These are phyloP conservation scores for Ustilago sp. DNA, from an alignment of 1,284 basidiomycete genomes.

Conservation along the genomic window DNA sequence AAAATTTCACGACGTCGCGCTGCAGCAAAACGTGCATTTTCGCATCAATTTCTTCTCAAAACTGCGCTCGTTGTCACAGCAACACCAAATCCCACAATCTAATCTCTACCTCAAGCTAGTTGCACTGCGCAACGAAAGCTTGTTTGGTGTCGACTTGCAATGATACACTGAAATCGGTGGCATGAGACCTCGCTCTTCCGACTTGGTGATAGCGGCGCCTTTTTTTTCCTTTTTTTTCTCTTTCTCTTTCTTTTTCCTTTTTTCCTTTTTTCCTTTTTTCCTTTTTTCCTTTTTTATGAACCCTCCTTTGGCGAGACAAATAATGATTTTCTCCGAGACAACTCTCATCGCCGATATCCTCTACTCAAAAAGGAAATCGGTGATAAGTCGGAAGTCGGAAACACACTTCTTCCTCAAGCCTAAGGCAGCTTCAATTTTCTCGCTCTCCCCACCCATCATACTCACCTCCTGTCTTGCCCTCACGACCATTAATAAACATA, in stretches of 20 bases:
- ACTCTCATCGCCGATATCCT: conserved; percentile 2
- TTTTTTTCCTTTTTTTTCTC: too few relatives aligned
- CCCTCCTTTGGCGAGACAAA: neutral
- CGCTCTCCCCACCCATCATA: neutral
- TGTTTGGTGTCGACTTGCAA: neutral
- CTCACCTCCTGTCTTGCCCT: neutral
- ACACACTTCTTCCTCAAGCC: neutral
- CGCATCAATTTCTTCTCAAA: neutral
- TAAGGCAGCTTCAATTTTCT: conserved; percentile 10
- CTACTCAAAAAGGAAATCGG: neutral
- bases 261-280: too few relatives aligned
- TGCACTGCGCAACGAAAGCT: neutral
- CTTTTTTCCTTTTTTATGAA: neutral
- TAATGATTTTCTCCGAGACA: neutral
- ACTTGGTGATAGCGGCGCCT: neutral
- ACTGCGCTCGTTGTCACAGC: conserved; percentile 3
- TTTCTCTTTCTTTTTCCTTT: neutral
- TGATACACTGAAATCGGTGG: neutral
- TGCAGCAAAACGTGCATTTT: neutral
- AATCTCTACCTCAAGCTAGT: neutral
- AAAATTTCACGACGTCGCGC: neutral
- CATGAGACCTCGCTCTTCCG: conserved; percentile 7
- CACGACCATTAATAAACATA: conserved; percentile 5
- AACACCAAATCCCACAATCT: too few relatives aligned
- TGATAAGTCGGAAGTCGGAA: conserved; percentile 25